phyloP scores from a whole-genome alignment of 2,329 filamentous ascomycete genomes.

The Scytalidium sp. region DNA sequence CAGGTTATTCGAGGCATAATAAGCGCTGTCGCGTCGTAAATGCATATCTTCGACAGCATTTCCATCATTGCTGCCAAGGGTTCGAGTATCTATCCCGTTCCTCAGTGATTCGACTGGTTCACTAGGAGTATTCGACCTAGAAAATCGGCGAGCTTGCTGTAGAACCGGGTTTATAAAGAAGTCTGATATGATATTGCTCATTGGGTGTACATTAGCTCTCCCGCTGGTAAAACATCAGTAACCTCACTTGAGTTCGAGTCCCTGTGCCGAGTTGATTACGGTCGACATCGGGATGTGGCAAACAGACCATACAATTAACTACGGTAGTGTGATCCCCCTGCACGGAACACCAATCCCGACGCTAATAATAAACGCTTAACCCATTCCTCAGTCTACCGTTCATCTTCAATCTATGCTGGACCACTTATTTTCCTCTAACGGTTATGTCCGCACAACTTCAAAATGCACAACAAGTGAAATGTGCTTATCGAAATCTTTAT shows the following conservation, averaged over 20 bases:
- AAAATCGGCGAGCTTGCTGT: constrained; percentile 63
- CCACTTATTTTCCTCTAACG: neutral
- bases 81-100: constrained; percentile 9
- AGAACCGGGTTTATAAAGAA: constrained; percentile 65
- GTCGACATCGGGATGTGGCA: neutral
- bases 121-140: constrained; percentile 35
- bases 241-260: neutral
- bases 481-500: constrained; percentile 69
- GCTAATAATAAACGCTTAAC: neutral
- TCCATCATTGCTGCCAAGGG: constrained; percentile 15
- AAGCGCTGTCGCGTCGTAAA: constrained; percentile 4
- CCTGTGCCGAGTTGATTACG: neutral
- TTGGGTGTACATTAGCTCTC: constrained; percentile 31
- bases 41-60: constrained; percentile 20
- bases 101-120: constrained; percentile 30
- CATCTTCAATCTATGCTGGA: neutral
- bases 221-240: constrained; percentile 1
- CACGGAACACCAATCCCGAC: too few species aligned
- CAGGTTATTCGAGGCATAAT: neutral
- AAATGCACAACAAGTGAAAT: constrained; percentile 42
- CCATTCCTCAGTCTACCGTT: neutral
- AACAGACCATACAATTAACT: neutral
- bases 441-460: constrained; percentile 13
- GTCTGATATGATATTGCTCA: constrained; percentile 63
- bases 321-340: too few species aligned